Evolutionary conservation across 768 basidiomycete species (phyloP).

Genomic region (Mycena sanguinolenta): DNA sequence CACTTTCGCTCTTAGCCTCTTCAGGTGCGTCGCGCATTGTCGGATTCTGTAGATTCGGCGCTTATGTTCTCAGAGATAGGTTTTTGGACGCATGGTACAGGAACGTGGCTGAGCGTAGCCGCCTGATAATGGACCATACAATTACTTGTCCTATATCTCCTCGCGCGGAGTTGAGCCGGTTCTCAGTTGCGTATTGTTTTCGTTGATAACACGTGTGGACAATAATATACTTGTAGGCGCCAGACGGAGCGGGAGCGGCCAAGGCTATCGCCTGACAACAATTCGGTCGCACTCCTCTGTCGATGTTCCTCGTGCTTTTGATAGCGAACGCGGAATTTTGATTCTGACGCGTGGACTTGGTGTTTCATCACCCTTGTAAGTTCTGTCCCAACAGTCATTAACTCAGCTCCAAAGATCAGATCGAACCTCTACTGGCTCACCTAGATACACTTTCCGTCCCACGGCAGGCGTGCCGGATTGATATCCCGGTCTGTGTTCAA

Average conservation of each 20-base stretch:
- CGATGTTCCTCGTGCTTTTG: slow-evolving; percentile 11
- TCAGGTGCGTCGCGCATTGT: neutral
- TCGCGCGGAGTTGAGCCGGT: neutral
- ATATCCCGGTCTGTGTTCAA: slow-evolving; percentile 7
- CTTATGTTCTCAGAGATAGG: slow-evolving; percentile 13
- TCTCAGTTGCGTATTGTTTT: neutral
- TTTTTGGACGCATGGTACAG: neutral
- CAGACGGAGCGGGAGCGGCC: neutral
- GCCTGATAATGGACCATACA: neutral
- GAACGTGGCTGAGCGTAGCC: neutral
- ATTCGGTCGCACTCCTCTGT: too few species aligned
- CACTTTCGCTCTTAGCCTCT: neutral
- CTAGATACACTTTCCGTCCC: neutral
- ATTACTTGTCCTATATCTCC: neutral
- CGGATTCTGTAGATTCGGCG: neutral
- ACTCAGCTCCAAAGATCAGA: too few species aligned
- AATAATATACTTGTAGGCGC: neutral
- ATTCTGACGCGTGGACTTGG: neutral
- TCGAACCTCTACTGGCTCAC: neutral
- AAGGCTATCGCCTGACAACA: neutral
- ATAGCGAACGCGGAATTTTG: neutral
- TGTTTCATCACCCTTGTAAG: neutral
- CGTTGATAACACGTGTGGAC: neutral
- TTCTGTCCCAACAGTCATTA: neutral
- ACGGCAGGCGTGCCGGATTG: neutral